Evolutionary conservation across 352 stramenopile species (phyloP).

Genomic region (Proteromonas lacertae): DNA sequence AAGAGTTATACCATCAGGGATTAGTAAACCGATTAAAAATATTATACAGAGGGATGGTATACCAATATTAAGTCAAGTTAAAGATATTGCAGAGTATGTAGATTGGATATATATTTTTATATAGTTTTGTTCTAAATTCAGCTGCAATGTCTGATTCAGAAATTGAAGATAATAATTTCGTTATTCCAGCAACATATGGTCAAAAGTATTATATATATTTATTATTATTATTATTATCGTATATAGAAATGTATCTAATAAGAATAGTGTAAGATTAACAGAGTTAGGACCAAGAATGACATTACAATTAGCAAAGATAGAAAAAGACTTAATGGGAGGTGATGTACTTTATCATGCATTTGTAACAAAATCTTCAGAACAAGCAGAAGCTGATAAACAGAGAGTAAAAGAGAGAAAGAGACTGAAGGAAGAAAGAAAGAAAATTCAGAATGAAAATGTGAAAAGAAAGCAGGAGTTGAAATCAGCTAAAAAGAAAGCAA

Average conservation of each 20-base stretch:
- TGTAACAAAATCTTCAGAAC: conserved; percentile 35
- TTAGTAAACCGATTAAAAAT: conserved; percentile 20
- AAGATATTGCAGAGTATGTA: conserved; percentile 26
- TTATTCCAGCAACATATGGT: neutral
- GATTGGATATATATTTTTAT: conserved; percentile 79
- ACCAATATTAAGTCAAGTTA: neutral
- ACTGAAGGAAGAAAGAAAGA: conserved; percentile 34
- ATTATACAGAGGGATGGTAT: neutral
- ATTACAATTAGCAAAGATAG: conserved; percentile 72
- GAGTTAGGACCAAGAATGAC: conserved; percentile 75
- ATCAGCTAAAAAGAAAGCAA: conserved; percentile 14
- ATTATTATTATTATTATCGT: too few species aligned
- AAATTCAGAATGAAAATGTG: conserved; percentile 50
- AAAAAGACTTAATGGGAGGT: conserved; percentile 65
- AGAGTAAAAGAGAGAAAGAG: conserved; percentile 14
- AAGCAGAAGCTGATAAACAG: conserved; percentile 13
- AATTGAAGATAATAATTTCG: conserved; percentile 44
- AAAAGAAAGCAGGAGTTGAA: conserved; percentile 29
- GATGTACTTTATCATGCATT: conserved; percentile 89
- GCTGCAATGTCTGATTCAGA: conserved; percentile 57
- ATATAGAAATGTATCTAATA: conserved; percentile 55
- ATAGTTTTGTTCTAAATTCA: conserved; percentile 27
- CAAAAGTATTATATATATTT: conserved; percentile 22
- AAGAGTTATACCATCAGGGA: conserved; percentile 51
- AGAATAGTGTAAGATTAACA: conserved; percentile 24